Conservation (phyloP, 1,284 basidiomycete species). For the Melampsora americana region DNA sequence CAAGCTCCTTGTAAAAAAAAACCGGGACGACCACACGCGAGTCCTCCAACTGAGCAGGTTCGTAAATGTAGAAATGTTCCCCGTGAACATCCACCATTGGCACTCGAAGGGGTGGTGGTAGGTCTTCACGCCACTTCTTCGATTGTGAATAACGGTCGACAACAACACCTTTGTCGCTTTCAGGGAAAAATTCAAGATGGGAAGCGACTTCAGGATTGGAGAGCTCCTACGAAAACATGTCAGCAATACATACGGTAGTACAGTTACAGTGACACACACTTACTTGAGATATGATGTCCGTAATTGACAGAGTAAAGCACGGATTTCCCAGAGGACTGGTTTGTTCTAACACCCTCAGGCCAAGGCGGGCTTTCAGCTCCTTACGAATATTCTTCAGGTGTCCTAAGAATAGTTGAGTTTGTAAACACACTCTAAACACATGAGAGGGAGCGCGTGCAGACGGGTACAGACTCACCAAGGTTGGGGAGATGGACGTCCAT, state of each 20-base stretch:
- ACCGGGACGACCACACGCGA: not conserved
- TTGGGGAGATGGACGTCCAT: too few relatives aligned
- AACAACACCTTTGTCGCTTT: not conserved
- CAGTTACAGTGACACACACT: too few relatives aligned
- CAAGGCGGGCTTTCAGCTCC: not conserved
- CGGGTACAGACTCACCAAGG: too few relatives aligned
- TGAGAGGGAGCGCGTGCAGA: too few relatives aligned
- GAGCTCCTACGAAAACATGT: not conserved
- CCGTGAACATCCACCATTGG: not conserved
- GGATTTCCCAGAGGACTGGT: not conserved
- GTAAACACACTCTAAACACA: too few relatives aligned
- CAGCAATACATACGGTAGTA: too few relatives aligned
- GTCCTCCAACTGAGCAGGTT: not conserved
- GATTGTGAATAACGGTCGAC: slow-evolving; percentile 13
- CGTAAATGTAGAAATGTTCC: not conserved
- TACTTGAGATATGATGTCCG: not conserved
- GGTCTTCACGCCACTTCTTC: slow-evolving; percentile 9
- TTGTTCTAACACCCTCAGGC: not conserved
- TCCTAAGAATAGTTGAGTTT: too few relatives aligned
- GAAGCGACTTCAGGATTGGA: not conserved
- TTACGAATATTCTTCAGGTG: not conserved
- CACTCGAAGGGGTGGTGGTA: not conserved
- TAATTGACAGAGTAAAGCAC: not conserved
- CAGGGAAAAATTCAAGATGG: not conserved
- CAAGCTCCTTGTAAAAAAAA: not conserved